Percentiles rank a stretch among this genome's conserved stretches.
Conservation (phyloP, 140 eudicot species). For the Senecio squalidus region DNA sequence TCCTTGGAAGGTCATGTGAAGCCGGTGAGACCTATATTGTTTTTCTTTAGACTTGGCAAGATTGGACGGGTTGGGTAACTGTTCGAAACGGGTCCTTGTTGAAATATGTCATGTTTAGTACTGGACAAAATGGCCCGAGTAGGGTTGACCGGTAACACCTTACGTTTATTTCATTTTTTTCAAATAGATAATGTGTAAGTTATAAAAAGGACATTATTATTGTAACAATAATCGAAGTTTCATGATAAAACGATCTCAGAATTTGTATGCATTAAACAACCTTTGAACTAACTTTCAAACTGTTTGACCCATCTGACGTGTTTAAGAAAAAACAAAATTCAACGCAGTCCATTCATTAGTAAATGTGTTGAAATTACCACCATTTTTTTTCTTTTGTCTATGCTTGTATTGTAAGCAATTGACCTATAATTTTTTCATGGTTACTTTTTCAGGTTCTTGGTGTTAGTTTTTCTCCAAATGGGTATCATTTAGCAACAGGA, state of each 20-base stretch:
- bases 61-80: neutral
- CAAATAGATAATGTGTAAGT: neutral
- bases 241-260: neutral
- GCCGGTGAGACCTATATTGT: slow-evolving; percentile 48
- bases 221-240: neutral
- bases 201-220: neutral
- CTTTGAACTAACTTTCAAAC: neutral
- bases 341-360: neutral
- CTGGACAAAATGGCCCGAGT: neutral
- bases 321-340: neutral
- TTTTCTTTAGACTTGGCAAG: neutral
- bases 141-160: neutral
- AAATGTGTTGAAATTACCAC: neutral
- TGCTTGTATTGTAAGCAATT: neutral
- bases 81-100: neutral
- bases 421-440: neutral
- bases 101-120: neutral
- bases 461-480: slow-evolving; percentile 86
- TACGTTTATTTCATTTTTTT: neutral
- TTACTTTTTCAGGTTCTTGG: slow-evolving; percentile 54
- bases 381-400: neutral
- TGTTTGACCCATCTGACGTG: neutral
- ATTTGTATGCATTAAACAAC: neutral
- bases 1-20: slow-evolving; percentile 97
- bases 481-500: slow-evolving; percentile 93